A percentile compares a stretch with the other conserved stretches of the same genome.
Conservation (phyloP, 2,329 filamentous ascomycete species). For the Aspergillus aculeatus region DNA sequence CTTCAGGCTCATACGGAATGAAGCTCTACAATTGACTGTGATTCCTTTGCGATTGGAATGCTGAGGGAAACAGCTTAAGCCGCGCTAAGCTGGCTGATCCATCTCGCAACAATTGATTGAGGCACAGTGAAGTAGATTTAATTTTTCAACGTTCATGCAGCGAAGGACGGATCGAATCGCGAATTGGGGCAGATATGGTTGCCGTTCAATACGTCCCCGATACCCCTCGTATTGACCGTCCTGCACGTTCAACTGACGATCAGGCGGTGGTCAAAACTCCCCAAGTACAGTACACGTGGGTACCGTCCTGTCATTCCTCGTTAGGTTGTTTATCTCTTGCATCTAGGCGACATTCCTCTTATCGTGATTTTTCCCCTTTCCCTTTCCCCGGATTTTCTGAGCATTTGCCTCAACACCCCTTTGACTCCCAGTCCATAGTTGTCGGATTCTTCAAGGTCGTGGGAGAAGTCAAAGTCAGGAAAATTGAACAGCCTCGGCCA, state of each 20-base stretch:
- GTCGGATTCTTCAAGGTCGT: background rate
- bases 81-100: background rate
- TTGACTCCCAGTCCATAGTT: background rate
- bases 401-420: background rate
- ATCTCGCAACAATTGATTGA: background rate
- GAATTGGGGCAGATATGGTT: background rate
- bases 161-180: background rate
- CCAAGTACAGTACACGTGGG: conserved; percentile 7
- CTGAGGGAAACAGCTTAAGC: background rate
- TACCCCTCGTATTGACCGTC: background rate
- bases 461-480: background rate
- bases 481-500: background rate
- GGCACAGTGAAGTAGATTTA: background rate
- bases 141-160: background rate
- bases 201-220: background rate
- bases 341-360: conserved; percentile 2
- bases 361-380: background rate
- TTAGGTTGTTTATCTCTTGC: conserved; percentile 1
- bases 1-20: conserved; percentile 2
- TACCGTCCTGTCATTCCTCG: conserved; percentile 3
- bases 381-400: background rate
- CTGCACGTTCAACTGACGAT: background rate
- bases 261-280: conserved; percentile 12
- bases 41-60: conserved; percentile 2
- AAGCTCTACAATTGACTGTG: background rate